Conservation (phyloP, 2,329 filamentous ascomycete genomes). For the Immersiporthe knoxdaviesiana region DNA sequence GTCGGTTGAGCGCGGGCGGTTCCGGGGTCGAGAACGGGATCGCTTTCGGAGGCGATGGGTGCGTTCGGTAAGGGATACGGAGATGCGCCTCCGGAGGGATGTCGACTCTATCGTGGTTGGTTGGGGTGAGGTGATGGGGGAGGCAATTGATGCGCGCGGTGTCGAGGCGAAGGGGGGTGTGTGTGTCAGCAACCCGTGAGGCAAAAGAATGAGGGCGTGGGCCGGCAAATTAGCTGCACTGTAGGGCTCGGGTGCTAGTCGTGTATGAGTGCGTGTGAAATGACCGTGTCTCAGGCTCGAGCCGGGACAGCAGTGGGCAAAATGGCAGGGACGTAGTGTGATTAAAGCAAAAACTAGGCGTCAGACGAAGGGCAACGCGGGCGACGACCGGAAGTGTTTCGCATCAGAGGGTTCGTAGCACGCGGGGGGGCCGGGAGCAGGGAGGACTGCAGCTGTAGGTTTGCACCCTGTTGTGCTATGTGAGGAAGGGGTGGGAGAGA, state of each 20-base stretch:
- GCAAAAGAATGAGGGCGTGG: constrained; percentile 6
- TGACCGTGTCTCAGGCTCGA: constrained; percentile 24
- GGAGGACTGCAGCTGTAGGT: not conserved
- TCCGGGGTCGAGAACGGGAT: not conserved
- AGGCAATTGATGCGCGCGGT: not conserved
- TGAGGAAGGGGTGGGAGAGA: not conserved
- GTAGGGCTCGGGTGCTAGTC: constrained; percentile 9
- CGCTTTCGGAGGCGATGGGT: not conserved
- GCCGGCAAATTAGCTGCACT: constrained; percentile 6
- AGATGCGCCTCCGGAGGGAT: not conserved
- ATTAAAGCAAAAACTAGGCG: not conserved
- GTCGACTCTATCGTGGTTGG: constrained; percentile 18
- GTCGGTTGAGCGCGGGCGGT: not conserved
- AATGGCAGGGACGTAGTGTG: not conserved
- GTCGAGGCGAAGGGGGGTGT: not conserved
- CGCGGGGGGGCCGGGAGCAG: too few relatives aligned
- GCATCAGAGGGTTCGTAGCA: not conserved
- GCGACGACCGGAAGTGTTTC: not conserved
- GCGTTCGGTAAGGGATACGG: not conserved
- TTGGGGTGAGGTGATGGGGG: not conserved
- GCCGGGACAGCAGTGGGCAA: constrained; percentile 4
- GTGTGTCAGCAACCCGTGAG: not conserved
- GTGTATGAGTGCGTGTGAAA: constrained; percentile 7
- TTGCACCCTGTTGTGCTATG: not conserved
- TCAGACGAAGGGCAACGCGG: not conserved